Evolutionary conservation across 495 filamentous ascomycete species (phyloP), one percentile per base, ranked within the genome.

Genomic region (Entonaema liquescens): DNA sequence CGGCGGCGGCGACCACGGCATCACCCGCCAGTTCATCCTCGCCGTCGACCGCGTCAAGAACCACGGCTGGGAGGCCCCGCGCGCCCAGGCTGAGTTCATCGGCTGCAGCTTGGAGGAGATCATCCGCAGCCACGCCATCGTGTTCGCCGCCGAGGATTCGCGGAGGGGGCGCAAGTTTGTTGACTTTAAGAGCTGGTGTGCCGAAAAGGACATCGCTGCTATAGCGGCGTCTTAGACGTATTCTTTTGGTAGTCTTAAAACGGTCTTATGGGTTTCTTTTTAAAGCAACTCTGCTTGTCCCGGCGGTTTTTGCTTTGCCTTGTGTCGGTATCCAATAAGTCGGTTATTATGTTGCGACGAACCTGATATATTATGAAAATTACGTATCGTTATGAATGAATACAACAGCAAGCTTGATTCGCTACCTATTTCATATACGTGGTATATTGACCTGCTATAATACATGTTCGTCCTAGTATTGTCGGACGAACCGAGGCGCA

Each of bases 81-180:
- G 86, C 59, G 95, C 95, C 7, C 95, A 99, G 85, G 83, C 77
- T 55, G 80, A 86, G 69, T 86, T 90, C 74, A 82, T 98, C 5
- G 93, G 93, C 1, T 95, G 93, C 79, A 91, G 88, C 0, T 76
- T 95, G 2, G 93, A 96, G 62, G 96, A 98, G 72, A 87, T 89
- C 6, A 86, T 99, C 15, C 85, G 91, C 35, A 97, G 93, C 71
- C 96, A 98, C 82, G 95, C 92, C 0, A 88, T 95, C 80, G 95
- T 98, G 1, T 98, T 97, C 82, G 94, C 93, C 38, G 95, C 95
- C 0, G 96, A 98, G 79, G 91, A 97, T 73, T 93, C 95, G 15
- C 84, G 96, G 61, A 80, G 77, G 31, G 83, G 86, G 52, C 86
- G 86, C 73, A 89, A 84, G 74, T 89, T 95, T 29, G 79, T 98